A percentile compares a stretch with the other conserved stretches of the same genome.
Evolutionary conservation across 495 filamentous ascomycete species (phyloP).

Genomic region (Eremomyces bilateralis): DNA sequence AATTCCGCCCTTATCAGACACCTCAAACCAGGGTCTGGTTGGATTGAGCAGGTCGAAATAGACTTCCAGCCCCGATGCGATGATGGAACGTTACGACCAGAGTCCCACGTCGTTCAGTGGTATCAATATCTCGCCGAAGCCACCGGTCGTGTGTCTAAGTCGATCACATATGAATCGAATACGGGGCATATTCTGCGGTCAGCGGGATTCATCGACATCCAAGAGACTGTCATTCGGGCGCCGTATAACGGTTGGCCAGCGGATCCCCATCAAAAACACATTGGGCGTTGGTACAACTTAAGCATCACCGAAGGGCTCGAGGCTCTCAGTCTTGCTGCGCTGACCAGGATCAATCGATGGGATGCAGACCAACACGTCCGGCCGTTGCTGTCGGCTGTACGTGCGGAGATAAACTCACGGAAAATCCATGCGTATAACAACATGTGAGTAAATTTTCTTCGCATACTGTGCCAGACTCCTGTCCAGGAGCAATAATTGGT

Average conservation of each 20-base stretch:
- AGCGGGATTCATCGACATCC: constrained; percentile 68
- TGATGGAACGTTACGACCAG: constrained; percentile 33
- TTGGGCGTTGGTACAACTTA: constrained; percentile 73
- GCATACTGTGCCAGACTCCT: too few relatives aligned
- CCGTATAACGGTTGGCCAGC: constrained; percentile 63
- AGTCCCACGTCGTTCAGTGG: constrained; percentile 38
- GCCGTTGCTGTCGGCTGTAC: constrained; percentile 37
- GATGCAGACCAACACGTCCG: constrained; percentile 37
- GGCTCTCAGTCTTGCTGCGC: constrained; percentile 49
- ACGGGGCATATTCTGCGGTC: constrained; percentile 40
- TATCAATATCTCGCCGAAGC: constrained; percentile 45
- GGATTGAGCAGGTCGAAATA: constrained; percentile 84
- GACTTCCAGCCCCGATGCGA: constrained; percentile 65
- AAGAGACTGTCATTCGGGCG: constrained; percentile 47
- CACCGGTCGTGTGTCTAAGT: constrained; percentile 39
- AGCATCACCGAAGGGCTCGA: constrained; percentile 48
- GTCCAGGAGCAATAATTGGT: too few relatives aligned
- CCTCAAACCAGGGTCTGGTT: constrained; percentile 54
- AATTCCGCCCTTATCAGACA: constrained; percentile 26
- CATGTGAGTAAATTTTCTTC: too few relatives aligned
- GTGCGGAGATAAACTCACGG: constrained; percentile 44
- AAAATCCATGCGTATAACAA: constrained; percentile 52
- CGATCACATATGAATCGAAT: constrained; percentile 41
- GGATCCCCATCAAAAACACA: constrained; percentile 42
- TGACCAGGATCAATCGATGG: constrained; percentile 45